These are phyloP conservation scores for Exophiala sp. DNA, from an alignment of 2,329 filamentous ascomycete genomes.

Conservation along the genomic window DNA sequence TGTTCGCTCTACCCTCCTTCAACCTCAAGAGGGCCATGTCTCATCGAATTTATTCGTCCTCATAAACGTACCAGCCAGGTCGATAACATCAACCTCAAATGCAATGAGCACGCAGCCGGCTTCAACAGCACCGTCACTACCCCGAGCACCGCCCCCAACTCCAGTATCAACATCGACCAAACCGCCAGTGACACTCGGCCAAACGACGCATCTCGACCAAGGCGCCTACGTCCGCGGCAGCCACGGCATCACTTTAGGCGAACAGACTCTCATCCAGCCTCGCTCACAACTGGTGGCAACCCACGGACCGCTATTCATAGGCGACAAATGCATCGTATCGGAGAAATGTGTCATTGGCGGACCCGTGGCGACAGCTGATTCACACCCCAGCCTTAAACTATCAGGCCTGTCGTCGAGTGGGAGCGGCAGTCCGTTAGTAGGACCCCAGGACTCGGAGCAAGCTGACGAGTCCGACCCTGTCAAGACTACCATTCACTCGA, in stretches of 20 bases:
- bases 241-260: conserved; percentile 70
- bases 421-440: conserved; percentile 4
- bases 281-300: conserved; percentile 72
- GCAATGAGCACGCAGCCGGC: not conserved
- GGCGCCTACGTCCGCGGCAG: conserved; percentile 56
- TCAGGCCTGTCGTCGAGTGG: not conserved
- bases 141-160: conserved; percentile 32
- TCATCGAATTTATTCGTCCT: no score
- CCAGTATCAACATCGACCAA: conserved; percentile 27
- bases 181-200: conserved; percentile 32
- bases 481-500: conserved; percentile 35
- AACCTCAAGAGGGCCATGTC: no score
- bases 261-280: conserved; percentile 79
- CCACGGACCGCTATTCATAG: conserved; percentile 71
- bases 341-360: conserved; percentile 51
- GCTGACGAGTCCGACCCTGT: conserved; percentile 11
- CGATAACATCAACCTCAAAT: not conserved
- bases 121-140: not conserved
- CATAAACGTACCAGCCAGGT: no score
- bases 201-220: conserved; percentile 43
- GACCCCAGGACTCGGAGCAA: conserved; percentile 8
- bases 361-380: conserved; percentile 32
- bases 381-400: conserved; percentile 5
- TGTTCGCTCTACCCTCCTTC: no score
- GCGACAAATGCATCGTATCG: conserved; percentile 73